These are phyloP conservation scores for Melaleuca alternifolia DNA, from an alignment of 345 rosid species.

Conservation along the genomic window DNA sequence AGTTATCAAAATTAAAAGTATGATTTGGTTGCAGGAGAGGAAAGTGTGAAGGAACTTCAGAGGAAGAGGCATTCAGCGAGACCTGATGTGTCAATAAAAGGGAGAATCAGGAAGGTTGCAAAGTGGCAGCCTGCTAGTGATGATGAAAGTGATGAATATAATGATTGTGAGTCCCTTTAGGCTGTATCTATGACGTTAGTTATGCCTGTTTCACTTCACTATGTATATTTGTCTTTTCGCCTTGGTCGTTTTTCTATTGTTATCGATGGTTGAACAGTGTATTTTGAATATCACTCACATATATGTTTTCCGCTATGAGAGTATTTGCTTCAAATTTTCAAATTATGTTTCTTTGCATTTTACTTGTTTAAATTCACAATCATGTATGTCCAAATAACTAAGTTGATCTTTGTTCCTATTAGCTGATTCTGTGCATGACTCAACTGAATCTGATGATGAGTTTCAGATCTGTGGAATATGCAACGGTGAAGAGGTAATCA, in stretches of 20 bases:
- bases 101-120: slow-evolving; percentile 93
- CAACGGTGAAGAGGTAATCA: slow-evolving; percentile 76
- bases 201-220: not conserved
- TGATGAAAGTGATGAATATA: slow-evolving; percentile 74
- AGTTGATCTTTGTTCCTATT: slow-evolving; percentile 16
- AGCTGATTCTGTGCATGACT: slow-evolving; percentile 77
- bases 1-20: not conserved
- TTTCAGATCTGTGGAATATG: slow-evolving; percentile 96
- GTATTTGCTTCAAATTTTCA: not conserved
- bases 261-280: not conserved
- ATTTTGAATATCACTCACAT: not conserved
- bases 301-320: not conserved
- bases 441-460: slow-evolving; percentile 94
- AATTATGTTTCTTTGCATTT: not conserved
- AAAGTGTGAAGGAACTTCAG: slow-evolving; percentile 72
- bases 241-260: not conserved
- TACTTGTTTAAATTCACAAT: not conserved
- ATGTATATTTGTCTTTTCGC: not conserved
- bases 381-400: not conserved
- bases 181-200: not conserved
- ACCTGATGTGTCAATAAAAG: slow-evolving; percentile 79
- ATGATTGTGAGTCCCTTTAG: slow-evolving; percentile 55
- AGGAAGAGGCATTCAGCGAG: slow-evolving; percentile 90
- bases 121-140: slow-evolving; percentile 83
- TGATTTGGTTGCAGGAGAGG: slow-evolving; percentile 53